Evolutionary conservation across 2,329 filamentous ascomycete species (phyloP).

Genomic region (Diaporthe destruens): DNA sequence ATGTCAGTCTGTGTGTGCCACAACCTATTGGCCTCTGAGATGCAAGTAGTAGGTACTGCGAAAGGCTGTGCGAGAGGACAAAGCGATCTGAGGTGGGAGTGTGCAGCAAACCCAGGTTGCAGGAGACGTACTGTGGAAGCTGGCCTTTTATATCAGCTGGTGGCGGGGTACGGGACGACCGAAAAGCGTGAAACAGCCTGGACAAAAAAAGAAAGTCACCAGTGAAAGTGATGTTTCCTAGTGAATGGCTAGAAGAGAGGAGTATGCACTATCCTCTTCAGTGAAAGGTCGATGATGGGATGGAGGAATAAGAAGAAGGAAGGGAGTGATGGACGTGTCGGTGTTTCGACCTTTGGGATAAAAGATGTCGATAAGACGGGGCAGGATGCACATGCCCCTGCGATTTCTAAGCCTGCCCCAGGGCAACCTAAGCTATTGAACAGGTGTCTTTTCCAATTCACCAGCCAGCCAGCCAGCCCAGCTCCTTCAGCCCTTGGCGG

Average conservation of each 20-base stretch:
- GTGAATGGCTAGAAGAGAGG: constrained; percentile 38
- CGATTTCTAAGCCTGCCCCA: constrained; percentile 29
- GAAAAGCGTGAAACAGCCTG: constrained; percentile 20
- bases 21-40: background rate
- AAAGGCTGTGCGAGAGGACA: background rate
- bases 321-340: background rate
- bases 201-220: constrained; percentile 4
- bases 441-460: constrained; percentile 37
- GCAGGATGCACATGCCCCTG: constrained; percentile 19
- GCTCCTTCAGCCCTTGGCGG: constrained; percentile 30
- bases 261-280: constrained; percentile 24
- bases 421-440: constrained; percentile 27
- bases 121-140: constrained; percentile 35
- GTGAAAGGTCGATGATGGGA: constrained; percentile 26
- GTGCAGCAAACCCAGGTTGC: background rate
- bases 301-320: constrained; percentile 5
- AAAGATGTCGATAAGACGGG: constrained; percentile 33
- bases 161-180: constrained; percentile 1
- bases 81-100: background rate
- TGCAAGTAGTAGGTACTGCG: background rate
- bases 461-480: constrained; percentile 3
- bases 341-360: constrained; percentile 13
- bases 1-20: constrained; percentile 12
- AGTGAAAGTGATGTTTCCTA: constrained; percentile 26
- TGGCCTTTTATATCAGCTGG: constrained; percentile 5